Evolutionary conservation across 2,329 filamentous ascomycete genomes (phyloP), one percentile per base, ranked within the genome.

Genomic region (Paraconiothyrium sp.): DNA sequence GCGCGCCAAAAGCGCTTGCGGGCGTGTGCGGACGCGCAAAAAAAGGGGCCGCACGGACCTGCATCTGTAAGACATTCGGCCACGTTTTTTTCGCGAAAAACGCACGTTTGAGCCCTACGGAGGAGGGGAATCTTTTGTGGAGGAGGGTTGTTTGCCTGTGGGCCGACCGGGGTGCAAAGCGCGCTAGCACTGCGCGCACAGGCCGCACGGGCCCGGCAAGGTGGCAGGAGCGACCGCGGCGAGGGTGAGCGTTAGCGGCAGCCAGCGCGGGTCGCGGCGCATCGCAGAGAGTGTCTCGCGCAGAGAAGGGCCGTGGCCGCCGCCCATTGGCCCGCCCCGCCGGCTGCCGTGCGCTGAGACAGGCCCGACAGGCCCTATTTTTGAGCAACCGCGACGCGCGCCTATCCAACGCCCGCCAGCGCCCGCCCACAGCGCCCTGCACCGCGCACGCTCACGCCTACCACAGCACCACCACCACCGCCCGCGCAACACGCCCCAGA

Each of bases 1-100:
- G 55, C 57, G 50, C 60, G 57, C 60, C 64, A 72, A 72, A 61
- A 59, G 62, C 55, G 57, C 62, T 32, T 61, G 60, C 57, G 66
- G 61, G 71, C 57, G 67, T 67, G 60, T 50, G 44, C 65, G 71
- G 66, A 65, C 64, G 62, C 67, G 67, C 66, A 67, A 69, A 72
- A 66, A 68, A 72, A 72, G 61, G 57, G 72, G 60, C 49, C 58
- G 39, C 58, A 63, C 37, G 60, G 63, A 67, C 68, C 72, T 72
- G 71, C 71, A 67, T 71, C 61, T 66, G 47, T 62, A 58, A 65
- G 66, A 66, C 68, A 62, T 48, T 41, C 60, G 44, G 55, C 65
- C 67, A 71, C 72, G 67, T 73, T 73, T 75, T 76, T 67, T 37
- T 13, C 24, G 69, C 69, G 66, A 62, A 73, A 76, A 74, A 71